Conservation (phyloP, 2,329 filamentous ascomycete genomes). For the Calonectria multiphialidica region DNA sequence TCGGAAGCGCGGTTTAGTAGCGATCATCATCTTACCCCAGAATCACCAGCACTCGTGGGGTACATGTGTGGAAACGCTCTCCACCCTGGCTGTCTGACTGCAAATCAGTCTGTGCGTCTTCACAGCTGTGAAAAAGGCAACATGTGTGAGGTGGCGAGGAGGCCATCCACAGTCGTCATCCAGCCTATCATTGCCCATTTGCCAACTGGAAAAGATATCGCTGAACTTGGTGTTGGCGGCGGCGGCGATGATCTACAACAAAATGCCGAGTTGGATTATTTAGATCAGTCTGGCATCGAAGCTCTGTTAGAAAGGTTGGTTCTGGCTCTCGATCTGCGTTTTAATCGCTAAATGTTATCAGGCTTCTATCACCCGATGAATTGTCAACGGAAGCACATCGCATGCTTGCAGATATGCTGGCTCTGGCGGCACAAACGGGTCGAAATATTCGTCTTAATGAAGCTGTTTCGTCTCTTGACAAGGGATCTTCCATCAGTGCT, state of each 20-base stretch:
- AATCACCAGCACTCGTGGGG: slow-evolving; percentile 78
- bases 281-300: slow-evolving; percentile 65
- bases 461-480: slow-evolving; percentile 29
- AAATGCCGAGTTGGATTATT: slow-evolving; percentile 73
- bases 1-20: slow-evolving; percentile 53
- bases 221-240: slow-evolving; percentile 82
- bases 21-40: slow-evolving; percentile 61
- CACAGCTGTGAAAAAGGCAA: slow-evolving; percentile 89
- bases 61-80: slow-evolving; percentile 80
- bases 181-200: slow-evolving; percentile 80
- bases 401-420: slow-evolving; percentile 29
- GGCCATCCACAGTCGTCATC: slow-evolving; percentile 76
- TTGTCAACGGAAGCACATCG: slow-evolving; percentile 20
- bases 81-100: slow-evolving; percentile 79
- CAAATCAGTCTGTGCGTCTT: slow-evolving; percentile 71
- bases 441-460: slow-evolving; percentile 43
- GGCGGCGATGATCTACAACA: slow-evolving; percentile 81
- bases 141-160: slow-evolving; percentile 64
- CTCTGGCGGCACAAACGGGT: slow-evolving; percentile 33
- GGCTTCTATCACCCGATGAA: slow-evolving; percentile 29
- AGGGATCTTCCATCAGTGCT: slow-evolving; percentile 29
- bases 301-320: slow-evolving; percentile 57
- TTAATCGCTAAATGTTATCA: slow-evolving; percentile 9
- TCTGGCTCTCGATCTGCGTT: background rate
- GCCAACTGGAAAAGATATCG: slow-evolving; percentile 70